Evolutionary conservation across 805 yeast species (phyloP).

Genomic region (Wickerhamiella dianesei): DNA sequence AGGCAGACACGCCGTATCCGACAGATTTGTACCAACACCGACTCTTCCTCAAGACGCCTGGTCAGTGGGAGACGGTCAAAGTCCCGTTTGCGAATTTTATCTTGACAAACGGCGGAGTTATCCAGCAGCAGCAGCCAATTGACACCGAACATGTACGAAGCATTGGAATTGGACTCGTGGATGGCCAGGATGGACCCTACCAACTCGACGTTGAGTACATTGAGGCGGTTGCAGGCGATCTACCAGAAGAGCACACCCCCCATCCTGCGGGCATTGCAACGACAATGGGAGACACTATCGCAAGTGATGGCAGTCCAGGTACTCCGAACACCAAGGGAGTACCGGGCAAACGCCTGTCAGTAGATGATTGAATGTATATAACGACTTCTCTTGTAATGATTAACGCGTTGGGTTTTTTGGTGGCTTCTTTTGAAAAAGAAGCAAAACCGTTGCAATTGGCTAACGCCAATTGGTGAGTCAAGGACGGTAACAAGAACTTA

Average conservation of each 20-base stretch:
- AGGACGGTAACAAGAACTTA: no score
- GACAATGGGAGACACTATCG: constrained; percentile 3
- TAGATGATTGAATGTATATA: constrained; percentile 12
- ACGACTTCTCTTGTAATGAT: not conserved
- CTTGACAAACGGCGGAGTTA: constrained; percentile 68
- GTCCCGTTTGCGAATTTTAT: constrained; percentile 70
- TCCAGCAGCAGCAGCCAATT: constrained; percentile 42
- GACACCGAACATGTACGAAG: constrained; percentile 55
- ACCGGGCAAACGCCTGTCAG: constrained; percentile 19
- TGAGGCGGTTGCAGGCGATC: constrained; percentile 35
- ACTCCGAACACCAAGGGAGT: constrained; percentile 9
- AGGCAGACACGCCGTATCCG: constrained; percentile 62
- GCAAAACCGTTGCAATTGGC: no score
- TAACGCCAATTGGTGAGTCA: no score
- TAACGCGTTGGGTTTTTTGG: not conserved
- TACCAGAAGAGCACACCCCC: constrained; percentile 4
- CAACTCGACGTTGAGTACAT: constrained; percentile 57
- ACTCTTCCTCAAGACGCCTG: constrained; percentile 53
- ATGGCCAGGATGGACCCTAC: constrained; percentile 65
- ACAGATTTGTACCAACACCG: constrained; percentile 78
- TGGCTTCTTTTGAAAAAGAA: no score
- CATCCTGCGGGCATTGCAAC: not conserved
- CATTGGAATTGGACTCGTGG: constrained; percentile 65
- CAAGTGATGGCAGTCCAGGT: constrained; percentile 2
- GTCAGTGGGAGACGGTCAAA: constrained; percentile 72